A percentile compares a stretch with the other conserved stretches of the same genome.
phyloP scores from a whole-genome alignment of 768 basidiomycete genomes.

The Lactarius sp. region DNA sequence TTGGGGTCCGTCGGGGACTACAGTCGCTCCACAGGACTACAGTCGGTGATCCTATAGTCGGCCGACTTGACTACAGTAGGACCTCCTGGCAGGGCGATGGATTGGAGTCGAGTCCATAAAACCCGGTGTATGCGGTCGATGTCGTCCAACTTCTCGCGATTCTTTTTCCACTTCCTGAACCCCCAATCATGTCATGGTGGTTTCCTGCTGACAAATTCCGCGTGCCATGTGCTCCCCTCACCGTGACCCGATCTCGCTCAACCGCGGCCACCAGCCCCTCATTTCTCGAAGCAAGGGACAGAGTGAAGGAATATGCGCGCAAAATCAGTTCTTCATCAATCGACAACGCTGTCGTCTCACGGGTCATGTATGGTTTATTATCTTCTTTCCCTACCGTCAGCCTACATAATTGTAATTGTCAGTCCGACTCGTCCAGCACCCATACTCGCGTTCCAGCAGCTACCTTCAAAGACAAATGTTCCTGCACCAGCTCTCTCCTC shows the following conservation, averaged over 20 bases:
- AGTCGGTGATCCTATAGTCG: background rate
- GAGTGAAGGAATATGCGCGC: slow-evolving; percentile 73
- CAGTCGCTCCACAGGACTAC: no score
- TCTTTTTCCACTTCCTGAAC: background rate
- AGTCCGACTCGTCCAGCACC: slow-evolving; percentile 53
- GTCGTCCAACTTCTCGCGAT: background rate
- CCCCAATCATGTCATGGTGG: slow-evolving; percentile 31
- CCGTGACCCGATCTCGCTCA: slow-evolving; percentile 46
- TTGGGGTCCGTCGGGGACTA: no score
- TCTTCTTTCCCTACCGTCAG: background rate
- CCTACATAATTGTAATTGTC: slow-evolving; percentile 11
- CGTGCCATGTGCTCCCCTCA: slow-evolving; percentile 35
- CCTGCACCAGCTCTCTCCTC: slow-evolving; percentile 35
- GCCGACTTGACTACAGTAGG: background rate
- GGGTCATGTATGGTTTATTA: slow-evolving; percentile 46
- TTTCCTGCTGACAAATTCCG: slow-evolving; percentile 41
- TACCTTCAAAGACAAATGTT: slow-evolving; percentile 40
- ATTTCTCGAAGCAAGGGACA: slow-evolving; percentile 74
- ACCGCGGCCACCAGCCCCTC: slow-evolving; percentile 44
- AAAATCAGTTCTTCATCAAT: slow-evolving; percentile 65
- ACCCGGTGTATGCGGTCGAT: background rate
- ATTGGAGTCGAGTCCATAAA: background rate
- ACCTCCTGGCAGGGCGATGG: background rate
- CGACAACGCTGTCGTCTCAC: slow-evolving; percentile 58
- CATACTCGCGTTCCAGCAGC: slow-evolving; percentile 48